Percentiles rank a stretch among this genome's conserved stretches.
Conservation (phyloP, 768 basidiomycete genomes). For the Kwoniella dejecticola region DNA sequence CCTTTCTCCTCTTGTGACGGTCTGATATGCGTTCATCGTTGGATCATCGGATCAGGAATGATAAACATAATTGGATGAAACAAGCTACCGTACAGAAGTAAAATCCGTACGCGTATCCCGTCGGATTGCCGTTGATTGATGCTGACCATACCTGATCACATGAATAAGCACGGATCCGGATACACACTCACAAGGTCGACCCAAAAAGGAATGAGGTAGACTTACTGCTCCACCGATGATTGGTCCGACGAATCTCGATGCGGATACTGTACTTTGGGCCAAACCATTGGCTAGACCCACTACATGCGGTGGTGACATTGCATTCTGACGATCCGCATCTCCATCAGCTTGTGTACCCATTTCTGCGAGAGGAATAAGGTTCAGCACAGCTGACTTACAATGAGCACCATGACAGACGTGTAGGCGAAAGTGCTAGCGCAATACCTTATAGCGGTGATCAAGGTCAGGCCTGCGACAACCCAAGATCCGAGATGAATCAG, state of each 20-base stretch:
- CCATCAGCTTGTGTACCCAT: conserved; percentile 5
- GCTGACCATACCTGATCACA: conserved; percentile 44
- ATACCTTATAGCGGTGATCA: conserved; percentile 85
- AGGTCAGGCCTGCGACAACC: conserved; percentile 62
- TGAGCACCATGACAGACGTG: conserved; percentile 82
- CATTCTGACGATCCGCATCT: conserved; percentile 55
- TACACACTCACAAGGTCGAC: not conserved
- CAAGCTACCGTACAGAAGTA: conserved; percentile 42
- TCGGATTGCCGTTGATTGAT: conserved; percentile 51
- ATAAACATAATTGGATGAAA: conserved; percentile 38
- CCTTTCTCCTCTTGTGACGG: too few species aligned
- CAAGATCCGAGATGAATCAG: not conserved
- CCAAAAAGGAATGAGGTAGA: not conserved
- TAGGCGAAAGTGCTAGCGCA: conserved; percentile 87
- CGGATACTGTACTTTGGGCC: conserved; percentile 91
- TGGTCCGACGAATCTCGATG: conserved; percentile 87
- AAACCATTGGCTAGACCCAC: conserved; percentile 93
- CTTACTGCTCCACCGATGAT: conserved; percentile 44
- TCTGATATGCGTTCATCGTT: too few species aligned
- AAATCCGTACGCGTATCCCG: conserved; percentile 48
- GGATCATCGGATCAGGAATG: conserved; percentile 45
- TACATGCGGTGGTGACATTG: conserved; percentile 79
- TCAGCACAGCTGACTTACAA: conserved; percentile 54
- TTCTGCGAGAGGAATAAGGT: too few species aligned
- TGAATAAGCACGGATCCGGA: not conserved